Conservation (phyloP, 2,329 filamentous ascomycete genomes). For the Fusarium continuum region DNA sequence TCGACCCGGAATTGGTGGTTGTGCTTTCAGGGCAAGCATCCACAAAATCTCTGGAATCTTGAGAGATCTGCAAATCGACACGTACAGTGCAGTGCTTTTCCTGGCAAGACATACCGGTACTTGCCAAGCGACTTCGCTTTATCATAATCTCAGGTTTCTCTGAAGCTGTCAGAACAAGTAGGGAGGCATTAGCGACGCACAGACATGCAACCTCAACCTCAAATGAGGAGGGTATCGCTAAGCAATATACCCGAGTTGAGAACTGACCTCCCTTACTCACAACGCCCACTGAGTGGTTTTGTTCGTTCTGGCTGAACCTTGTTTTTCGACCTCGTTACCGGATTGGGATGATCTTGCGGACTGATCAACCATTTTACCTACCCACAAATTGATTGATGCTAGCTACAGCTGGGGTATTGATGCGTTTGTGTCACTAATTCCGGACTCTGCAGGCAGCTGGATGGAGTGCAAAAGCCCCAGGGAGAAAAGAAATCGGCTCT, state of each 20-base stretch:
- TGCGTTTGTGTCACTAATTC: constrained; percentile 22
- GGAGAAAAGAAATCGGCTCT: constrained; percentile 1
- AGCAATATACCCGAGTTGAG: constrained; percentile 15
- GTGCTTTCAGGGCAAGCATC: background rate
- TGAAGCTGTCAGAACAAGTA: constrained; percentile 24
- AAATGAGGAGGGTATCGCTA: constrained; percentile 14
- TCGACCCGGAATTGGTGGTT: background rate
- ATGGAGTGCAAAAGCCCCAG: background rate
- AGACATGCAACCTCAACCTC: constrained; percentile 19
- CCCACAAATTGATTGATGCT: constrained; percentile 24
- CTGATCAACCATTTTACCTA: constrained; percentile 22
- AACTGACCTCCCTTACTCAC: constrained; percentile 14
- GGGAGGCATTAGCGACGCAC: constrained; percentile 18
- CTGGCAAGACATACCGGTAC: constrained; percentile 5
- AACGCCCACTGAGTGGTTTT: constrained; percentile 18
- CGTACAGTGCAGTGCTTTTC: background rate
- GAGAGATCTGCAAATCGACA: constrained; percentile 5
- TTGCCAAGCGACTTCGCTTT: constrained; percentile 2
- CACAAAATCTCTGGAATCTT: background rate
- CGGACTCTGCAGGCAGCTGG: constrained; percentile 2
- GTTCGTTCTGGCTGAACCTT: constrained; percentile 34
- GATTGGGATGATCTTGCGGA: constrained; percentile 26
- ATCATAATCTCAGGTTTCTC: constrained; percentile 22
- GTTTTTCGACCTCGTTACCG: constrained; percentile 26
- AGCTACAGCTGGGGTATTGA: constrained; percentile 22